A percentile compares a stretch with the other conserved stretches of the same genome.
phyloP scores from a whole-genome alignment of 148 eudicot species.

The Suaeda aralocaspica region DNA sequence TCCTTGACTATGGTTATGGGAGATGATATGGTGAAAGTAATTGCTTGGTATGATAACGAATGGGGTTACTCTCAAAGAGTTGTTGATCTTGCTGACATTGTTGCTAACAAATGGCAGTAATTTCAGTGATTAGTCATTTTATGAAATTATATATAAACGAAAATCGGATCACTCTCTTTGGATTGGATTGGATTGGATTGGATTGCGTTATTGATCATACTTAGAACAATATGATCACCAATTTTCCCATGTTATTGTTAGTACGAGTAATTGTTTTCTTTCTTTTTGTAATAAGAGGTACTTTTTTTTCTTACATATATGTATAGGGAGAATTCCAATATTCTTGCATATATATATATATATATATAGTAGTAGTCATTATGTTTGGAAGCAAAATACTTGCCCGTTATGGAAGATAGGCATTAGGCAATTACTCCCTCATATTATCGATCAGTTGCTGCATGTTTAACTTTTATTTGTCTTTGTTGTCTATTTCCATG shows the following conservation, averaged over 20 bases:
- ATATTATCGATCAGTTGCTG: too few species aligned
- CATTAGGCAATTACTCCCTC: too few species aligned
- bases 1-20: constrained; percentile 99
- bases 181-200: too few species aligned
- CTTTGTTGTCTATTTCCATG: too few species aligned
- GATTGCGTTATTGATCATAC: too few species aligned
- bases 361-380: too few species aligned
- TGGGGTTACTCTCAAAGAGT: constrained; percentile 99
- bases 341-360: constrained; percentile 9
- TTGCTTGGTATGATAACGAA: constrained; percentile 98
- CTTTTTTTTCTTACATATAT: constrained; percentile 13
- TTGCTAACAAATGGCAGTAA: constrained; percentile 84
- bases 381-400: not conserved
- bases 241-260: constrained; percentile 25
- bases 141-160: too few species aligned
- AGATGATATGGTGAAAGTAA: constrained; percentile 98
- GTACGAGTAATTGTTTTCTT: not conserved
- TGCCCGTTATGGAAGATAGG: not conserved
- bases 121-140: not conserved
- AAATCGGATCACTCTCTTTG: too few species aligned
- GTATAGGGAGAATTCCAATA: constrained; percentile 17
- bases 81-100: constrained; percentile 88
- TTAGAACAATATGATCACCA: constrained; percentile 13
- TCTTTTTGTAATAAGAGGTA: constrained; percentile 20
- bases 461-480: too few species aligned